These are phyloP conservation scores for Aspergillus transmontanensis DNA, from an alignment of 2,329 filamentous ascomycete genomes.

Conservation along the genomic window DNA sequence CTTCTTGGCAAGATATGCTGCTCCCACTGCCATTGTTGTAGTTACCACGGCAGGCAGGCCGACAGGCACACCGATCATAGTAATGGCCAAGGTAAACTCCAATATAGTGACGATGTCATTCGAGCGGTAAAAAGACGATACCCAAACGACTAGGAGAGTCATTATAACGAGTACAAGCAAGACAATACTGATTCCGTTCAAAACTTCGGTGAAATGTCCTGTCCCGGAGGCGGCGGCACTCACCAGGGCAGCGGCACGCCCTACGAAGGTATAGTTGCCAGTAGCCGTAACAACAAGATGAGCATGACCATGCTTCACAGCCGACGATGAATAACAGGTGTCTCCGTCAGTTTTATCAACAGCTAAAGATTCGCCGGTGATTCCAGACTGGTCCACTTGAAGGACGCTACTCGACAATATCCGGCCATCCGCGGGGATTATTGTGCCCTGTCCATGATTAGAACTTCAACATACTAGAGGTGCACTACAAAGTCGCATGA, in stretches of 20 bases:
- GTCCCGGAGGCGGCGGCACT: slow-evolving; percentile 71
- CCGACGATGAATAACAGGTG: slow-evolving; percentile 80
- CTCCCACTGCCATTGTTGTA: slow-evolving; percentile 92
- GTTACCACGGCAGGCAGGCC: slow-evolving; percentile 92
- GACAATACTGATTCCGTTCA: slow-evolving; percentile 82
- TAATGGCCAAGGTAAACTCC: slow-evolving; percentile 83
- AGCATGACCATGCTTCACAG: slow-evolving; percentile 87
- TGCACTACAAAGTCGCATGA: background rate
- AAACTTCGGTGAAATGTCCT: slow-evolving; percentile 88
- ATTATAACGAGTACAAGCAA: slow-evolving; percentile 79
- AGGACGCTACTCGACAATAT: slow-evolving; percentile 82
- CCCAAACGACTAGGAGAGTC: slow-evolving; percentile 81
- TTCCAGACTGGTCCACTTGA: slow-evolving; percentile 88
- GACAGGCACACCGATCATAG: slow-evolving; percentile 88
- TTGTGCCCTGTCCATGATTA: slow-evolving; percentile 64
- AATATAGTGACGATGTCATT: slow-evolving; percentile 78
- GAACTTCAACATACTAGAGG: slow-evolving; percentile 6
- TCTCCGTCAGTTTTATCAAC: slow-evolving; percentile 86
- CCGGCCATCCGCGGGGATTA: slow-evolving; percentile 85
- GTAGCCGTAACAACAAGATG: slow-evolving; percentile 81
- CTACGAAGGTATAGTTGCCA: slow-evolving; percentile 88
- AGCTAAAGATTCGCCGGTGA: slow-evolving; percentile 88
- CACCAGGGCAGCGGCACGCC: slow-evolving; percentile 83
- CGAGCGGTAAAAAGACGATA: slow-evolving; percentile 84
- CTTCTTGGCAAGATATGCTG: slow-evolving; percentile 88